phyloP scores from a whole-genome alignment of 345 rosid genomes.

The Excoecaria cochinchinensis region DNA sequence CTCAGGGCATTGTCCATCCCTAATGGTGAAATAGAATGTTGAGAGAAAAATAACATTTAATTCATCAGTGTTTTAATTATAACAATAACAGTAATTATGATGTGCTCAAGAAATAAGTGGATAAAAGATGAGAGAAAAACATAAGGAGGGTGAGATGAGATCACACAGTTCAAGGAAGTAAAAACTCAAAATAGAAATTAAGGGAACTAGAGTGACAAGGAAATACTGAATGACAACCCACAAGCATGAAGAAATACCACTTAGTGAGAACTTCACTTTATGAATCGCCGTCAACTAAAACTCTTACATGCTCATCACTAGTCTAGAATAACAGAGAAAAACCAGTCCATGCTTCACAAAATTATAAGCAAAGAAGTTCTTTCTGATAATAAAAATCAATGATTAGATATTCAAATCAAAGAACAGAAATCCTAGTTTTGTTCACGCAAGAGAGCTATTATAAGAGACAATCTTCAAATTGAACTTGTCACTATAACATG shows the following conservation, averaged over 20 bases:
- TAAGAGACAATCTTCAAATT: neutral
- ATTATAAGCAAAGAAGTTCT: neutral
- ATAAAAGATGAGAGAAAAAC: neutral
- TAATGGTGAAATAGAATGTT: conserved; percentile 29
- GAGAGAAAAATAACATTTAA: neutral
- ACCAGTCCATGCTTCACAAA: neutral
- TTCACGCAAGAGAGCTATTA: neutral
- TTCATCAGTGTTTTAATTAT: neutral
- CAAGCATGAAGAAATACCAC: neutral
- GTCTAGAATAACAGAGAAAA: neutral
- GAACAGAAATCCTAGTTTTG: neutral
- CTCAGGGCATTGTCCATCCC: conserved; percentile 99
- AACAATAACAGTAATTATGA: neutral
- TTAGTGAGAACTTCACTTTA: neutral
- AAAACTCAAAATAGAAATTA: neutral
- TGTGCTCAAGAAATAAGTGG: neutral
- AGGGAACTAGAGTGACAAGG: neutral
- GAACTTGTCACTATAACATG: neutral
- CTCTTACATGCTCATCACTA: neutral
- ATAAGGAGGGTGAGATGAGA: neutral
- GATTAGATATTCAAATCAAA: neutral
- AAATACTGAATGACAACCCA: no score
- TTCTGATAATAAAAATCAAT: neutral
- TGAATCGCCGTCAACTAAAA: neutral
- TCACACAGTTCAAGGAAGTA: neutral